phyloP scores from a whole-genome alignment of 2,329 filamentous ascomycete species.

The Ustilaginoidea virens region DNA sequence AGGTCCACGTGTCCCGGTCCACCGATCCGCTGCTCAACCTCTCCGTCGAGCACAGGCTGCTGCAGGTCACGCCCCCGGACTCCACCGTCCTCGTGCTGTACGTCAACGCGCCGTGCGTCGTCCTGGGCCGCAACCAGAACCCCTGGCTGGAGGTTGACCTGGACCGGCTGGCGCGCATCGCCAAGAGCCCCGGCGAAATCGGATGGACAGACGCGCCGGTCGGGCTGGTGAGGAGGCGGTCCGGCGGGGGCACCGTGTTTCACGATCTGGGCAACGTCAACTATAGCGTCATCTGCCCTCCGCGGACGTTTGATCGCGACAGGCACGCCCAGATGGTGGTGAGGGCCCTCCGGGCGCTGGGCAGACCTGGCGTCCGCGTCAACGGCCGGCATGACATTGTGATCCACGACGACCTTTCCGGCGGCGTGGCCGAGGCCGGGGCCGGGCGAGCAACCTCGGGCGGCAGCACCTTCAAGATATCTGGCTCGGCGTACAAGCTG shows the following conservation, averaged over 20 bases:
- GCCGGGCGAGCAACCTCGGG: background rate
- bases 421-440: constrained; percentile 1
- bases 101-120: constrained; percentile 70
- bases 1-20: constrained; percentile 58
- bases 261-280: constrained; percentile 91
- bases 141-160: constrained; percentile 89
- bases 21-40: constrained; percentile 77
- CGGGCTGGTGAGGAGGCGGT: constrained; percentile 64
- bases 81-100: constrained; percentile 78
- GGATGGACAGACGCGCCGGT: constrained; percentile 17
- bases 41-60: constrained; percentile 80
- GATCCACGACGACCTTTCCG: constrained; percentile 29
- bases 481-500: constrained; percentile 89
- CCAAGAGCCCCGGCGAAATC: constrained; percentile 8
- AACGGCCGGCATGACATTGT: constrained; percentile 93
- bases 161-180: constrained; percentile 29
- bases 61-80: constrained; percentile 55
- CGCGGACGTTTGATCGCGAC: constrained; percentile 62
- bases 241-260: constrained; percentile 85
- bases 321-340: constrained; percentile 89
- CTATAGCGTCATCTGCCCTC: constrained; percentile 80
- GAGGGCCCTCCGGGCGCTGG: constrained; percentile 52
- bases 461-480: constrained; percentile 53
- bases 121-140: constrained; percentile 94
- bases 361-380: constrained; percentile 48